Percentiles rank a stretch among this genome's conserved stretches.
Evolutionary conservation across 1,139 yeast species (phyloP).

Genomic region (Pichia sp.): DNA sequence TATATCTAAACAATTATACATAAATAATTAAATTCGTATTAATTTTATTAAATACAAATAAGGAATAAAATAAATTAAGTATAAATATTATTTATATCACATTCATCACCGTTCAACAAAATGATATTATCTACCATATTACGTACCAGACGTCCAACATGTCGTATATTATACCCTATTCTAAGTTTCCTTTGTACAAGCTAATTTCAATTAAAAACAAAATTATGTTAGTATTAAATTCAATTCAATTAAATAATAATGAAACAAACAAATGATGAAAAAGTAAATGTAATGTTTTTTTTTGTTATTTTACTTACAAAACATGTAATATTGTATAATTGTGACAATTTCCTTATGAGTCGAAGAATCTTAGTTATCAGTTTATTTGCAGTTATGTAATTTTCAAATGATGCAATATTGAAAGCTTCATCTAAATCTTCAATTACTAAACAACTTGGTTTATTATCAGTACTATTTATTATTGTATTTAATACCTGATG

Average conservation of each 20-base stretch:
- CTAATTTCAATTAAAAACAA: neutral
- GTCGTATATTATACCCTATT: neutral
- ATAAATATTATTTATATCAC: neutral
- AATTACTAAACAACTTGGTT: slow-evolving; percentile 12
- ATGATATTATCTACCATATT: slow-evolving; percentile 9
- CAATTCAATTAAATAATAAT: no score
- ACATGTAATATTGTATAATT: slow-evolving; percentile 15
- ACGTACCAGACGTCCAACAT: slow-evolving; percentile 1
- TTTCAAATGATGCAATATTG: slow-evolving; percentile 22
- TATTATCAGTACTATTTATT: neutral
- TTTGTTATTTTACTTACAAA: slow-evolving; percentile 18
- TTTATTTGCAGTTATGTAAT: slow-evolving; percentile 17
- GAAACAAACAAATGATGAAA: no score
- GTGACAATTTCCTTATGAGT: slow-evolving; percentile 22
- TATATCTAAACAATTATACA: no score
- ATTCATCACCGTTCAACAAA: slow-evolving; percentile 3
- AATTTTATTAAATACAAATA: no score
- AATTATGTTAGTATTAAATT: no score
- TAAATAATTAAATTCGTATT: no score
- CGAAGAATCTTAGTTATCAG: slow-evolving; percentile 16
- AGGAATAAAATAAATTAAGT: neutral
- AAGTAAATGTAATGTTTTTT: no score
- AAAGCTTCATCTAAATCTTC: slow-evolving; percentile 27
- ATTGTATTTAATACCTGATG: slow-evolving; percentile 1
- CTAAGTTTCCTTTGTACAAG: slow-evolving; percentile 5